Evolutionary conservation across 2,329 filamentous ascomycete species (phyloP), one percentile per base, ranked within the genome.

Genomic region (Didymella lethalis): DNA sequence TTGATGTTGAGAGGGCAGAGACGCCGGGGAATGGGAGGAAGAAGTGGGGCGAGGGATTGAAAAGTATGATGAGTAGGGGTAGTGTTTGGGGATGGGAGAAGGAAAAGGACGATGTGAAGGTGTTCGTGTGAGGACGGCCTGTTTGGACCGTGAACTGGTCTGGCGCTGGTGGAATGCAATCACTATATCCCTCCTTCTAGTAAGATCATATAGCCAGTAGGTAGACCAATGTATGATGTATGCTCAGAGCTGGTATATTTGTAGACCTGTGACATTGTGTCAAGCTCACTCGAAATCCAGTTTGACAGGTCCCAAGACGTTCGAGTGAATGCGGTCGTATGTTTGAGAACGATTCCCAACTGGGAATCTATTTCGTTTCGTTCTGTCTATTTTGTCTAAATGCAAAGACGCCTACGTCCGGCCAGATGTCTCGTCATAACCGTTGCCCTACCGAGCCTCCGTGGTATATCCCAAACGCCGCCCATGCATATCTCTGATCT

Each of bases 31-130:
- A 54, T 50, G 52, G 29, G 59, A 64, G 53, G 62, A 66, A 63
- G 59, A 68, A 63, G 32, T 69, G 68, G 72, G 68, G 68, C 4
- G 57, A 51, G 26, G 70, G 65, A 51, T 54, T 64, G 61, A 73
- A 64, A 60, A 57, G 54, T 20, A 58, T 66, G 32, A 32, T 70
- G 40, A 47, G 63, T n/a, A 51, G 65, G 44, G 54, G 55, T 8
- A 61, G 59, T 45, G 38, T 57, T 31, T 63, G 58, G 53, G 55
- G 61, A 34, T 67, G 63, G 58, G 57, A 65, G 12, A 59, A 57
- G 41, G 61, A 65, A 48, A 57, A 61, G 45, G 58, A 60, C 26
- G 61, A 64, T 32, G 59, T 64, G 31, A 67, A 69, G 51, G 64
- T 67, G 26, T 74, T 73, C 51, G 53, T 75, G 49, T 70, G 45